Evolutionary conservation across 2,329 filamentous ascomycete species (phyloP).

Genomic region (Pseudocercospora vitis): DNA sequence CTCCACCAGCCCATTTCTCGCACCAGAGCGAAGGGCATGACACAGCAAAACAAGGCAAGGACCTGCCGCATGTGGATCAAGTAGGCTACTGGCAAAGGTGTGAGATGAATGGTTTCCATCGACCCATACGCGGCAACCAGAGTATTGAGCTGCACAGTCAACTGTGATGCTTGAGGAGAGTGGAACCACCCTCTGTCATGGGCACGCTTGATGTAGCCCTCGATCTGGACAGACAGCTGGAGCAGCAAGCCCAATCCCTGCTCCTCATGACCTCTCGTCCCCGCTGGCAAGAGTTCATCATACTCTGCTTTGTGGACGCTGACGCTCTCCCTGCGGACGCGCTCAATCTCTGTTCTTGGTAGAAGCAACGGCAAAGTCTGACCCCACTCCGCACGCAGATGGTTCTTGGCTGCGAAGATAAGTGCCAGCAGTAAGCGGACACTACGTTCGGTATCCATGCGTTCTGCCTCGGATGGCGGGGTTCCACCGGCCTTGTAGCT

Average conservation of each 20-base stretch:
- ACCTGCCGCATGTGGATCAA: conserved; percentile 66
- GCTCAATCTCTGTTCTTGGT: conserved; percentile 27
- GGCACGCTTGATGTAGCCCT: conserved; percentile 60
- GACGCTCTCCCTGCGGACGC: conserved; percentile 32
- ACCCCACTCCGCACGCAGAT: conserved; percentile 63
- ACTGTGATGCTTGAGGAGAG: conserved; percentile 58
- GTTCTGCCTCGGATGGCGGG: conserved; percentile 46
- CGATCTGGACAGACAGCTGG: conserved; percentile 61
- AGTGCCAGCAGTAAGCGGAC: conserved; percentile 61
- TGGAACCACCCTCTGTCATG: conserved; percentile 60
- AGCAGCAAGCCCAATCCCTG: conserved; percentile 60
- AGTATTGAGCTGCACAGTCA: conserved; percentile 59
- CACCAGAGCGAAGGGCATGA: conserved; percentile 64
- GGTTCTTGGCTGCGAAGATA: conserved; percentile 64
- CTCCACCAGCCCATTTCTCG: conserved; percentile 64
- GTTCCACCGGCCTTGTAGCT: conserved; percentile 35
- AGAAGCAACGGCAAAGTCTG: conserved; percentile 41
- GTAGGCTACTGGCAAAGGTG: conserved; percentile 64
- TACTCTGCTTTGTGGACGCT: conserved; percentile 38
- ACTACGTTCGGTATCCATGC: conserved; percentile 58
- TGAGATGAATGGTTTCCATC: conserved; percentile 67
- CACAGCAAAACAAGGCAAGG: conserved; percentile 59
- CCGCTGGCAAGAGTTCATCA: conserved; percentile 37
- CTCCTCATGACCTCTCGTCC: conserved; percentile 50
- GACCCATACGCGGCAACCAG: conserved; percentile 60